phyloP scores from a whole-genome alignment of 2,329 filamentous ascomycete genomes.

The Anthostomella pinea region DNA sequence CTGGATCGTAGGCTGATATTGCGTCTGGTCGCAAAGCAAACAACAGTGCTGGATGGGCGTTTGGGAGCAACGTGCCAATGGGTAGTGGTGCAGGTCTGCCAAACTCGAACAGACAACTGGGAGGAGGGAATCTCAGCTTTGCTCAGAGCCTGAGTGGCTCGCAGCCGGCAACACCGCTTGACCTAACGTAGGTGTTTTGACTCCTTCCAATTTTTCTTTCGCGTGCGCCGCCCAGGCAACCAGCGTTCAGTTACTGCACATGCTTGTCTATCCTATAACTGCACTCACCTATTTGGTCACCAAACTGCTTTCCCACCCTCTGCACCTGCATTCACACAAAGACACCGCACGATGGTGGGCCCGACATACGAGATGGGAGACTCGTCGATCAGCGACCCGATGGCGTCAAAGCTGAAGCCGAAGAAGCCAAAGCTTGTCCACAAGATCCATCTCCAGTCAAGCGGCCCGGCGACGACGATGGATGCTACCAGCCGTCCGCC shows the following conservation, averaged over 20 bases:
- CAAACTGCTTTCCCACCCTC: not conserved
- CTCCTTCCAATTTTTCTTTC: conserved; percentile 3
- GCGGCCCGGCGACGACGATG: conserved; percentile 10
- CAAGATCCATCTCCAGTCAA: conserved; percentile 16
- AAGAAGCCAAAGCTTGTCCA: conserved; percentile 22
- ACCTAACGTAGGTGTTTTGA: conserved; percentile 58
- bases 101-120: conserved; percentile 52
- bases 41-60: conserved; percentile 58
- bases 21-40: conserved; percentile 36
- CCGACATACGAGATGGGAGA: too few species aligned
- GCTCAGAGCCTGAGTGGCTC: conserved; percentile 64
- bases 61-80: conserved; percentile 61
- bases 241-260: conserved; percentile 1
- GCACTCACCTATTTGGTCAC: too few species aligned
- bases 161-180: conserved; percentile 59
- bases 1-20: conserved; percentile 25
- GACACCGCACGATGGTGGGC: too few species aligned
- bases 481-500: not conserved
- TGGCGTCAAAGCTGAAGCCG: conserved; percentile 2
- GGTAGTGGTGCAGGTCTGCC: conserved; percentile 51
- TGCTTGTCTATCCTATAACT: too few species aligned
- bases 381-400: too few species aligned
- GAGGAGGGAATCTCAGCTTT: conserved; percentile 61
- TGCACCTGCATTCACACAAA: too few species aligned
- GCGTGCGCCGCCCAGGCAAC: not conserved